Percentiles rank a stretch among this genome's conserved stretches.
Evolutionary conservation across 2,329 filamentous ascomycete genomes (phyloP).

Genomic region (Hymenoscyphus fraxineus): DNA sequence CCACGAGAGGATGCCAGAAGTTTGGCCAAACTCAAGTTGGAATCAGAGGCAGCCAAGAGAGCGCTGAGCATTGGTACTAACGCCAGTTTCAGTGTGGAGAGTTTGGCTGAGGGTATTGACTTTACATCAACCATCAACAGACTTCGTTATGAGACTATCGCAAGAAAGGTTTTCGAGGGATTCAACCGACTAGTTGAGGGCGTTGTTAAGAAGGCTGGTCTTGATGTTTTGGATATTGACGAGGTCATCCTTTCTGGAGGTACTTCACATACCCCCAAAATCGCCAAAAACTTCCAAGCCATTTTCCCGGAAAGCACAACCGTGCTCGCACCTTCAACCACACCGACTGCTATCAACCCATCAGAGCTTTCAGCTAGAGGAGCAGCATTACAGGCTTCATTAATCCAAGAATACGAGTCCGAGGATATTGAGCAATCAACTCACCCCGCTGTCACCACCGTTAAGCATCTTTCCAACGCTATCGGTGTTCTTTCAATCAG

Average conservation of each 20-base stretch:
- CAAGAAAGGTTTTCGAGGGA: constrained; percentile 79
- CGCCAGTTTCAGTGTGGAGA: constrained; percentile 90
- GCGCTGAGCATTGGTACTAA: constrained; percentile 83
- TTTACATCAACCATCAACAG: constrained; percentile 91
- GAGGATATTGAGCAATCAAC: constrained; percentile 95
- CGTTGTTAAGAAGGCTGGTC: constrained; percentile 83
- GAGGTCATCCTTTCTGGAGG: constrained; percentile 93
- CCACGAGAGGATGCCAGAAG: constrained; percentile 76
- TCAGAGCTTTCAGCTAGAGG: constrained; percentile 85
- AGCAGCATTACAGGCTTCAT: constrained; percentile 89
- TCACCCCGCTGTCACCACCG: constrained; percentile 90
- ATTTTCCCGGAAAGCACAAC: constrained; percentile 78
- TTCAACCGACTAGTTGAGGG: constrained; percentile 83
- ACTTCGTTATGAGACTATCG: constrained; percentile 85
- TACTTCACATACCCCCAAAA: constrained; percentile 88
- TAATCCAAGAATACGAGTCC: constrained; percentile 91
- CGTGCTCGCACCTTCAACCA: constrained; percentile 80
- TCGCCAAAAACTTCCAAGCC: constrained; percentile 72
- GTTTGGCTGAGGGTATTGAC: constrained; percentile 81
- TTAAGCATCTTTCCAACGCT: constrained; percentile 82
- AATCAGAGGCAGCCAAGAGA: constrained; percentile 89
- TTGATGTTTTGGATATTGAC: constrained; percentile 89
- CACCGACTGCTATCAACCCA: constrained; percentile 78
- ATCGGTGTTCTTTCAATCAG: constrained; percentile 76
- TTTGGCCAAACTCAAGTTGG: constrained; percentile 86